phyloP scores from a whole-genome alignment of 2,329 filamentous ascomycete genomes.

The Claviceps paspali region DNA sequence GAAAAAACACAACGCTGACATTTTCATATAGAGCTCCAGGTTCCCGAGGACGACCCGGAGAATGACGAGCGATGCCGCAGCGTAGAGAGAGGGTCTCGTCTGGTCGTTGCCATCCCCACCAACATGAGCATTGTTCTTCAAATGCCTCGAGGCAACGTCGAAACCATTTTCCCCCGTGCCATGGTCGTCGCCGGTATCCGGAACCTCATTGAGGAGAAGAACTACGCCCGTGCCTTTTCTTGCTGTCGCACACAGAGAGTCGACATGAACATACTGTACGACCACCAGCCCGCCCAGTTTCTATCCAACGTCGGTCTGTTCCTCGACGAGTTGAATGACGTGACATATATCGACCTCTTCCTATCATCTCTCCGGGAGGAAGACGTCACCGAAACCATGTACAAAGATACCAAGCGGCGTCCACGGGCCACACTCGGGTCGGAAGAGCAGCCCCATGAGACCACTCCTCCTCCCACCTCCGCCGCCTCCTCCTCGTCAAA shows the following conservation, averaged over 20 bases:
- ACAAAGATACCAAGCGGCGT: conserved; percentile 60
- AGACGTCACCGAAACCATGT: conserved; percentile 86
- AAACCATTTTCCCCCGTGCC: conserved; percentile 86
- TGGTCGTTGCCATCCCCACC: conserved; percentile 81
- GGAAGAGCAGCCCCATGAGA: conserved; percentile 1
- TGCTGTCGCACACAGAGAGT: conserved; percentile 87
- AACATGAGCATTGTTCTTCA: conserved; percentile 77
- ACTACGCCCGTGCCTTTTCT: conserved; percentile 73
- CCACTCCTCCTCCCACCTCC: conserved; percentile 6
- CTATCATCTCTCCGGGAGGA: conserved; percentile 81
- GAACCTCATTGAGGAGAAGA: conserved; percentile 59
- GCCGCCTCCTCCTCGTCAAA: conserved; percentile 30
- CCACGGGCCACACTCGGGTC: conserved; percentile 10
- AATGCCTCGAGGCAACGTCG: conserved; percentile 90
- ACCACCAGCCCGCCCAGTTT: conserved; percentile 81
- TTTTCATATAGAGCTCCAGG: conserved; percentile 49
- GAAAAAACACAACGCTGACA: background rate
- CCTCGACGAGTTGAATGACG: conserved; percentile 67
- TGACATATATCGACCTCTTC: conserved; percentile 78
- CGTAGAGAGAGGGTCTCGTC: conserved; percentile 73
- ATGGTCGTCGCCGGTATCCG: conserved; percentile 86
- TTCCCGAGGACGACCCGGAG: conserved; percentile 79
- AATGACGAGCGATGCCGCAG: conserved; percentile 82
- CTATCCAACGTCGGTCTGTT: conserved; percentile 61
- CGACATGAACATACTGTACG: conserved; percentile 94